Evolutionary conservation across 73 alveolate species (phyloP).

Genomic region (Paramecium sexaurelia): DNA sequence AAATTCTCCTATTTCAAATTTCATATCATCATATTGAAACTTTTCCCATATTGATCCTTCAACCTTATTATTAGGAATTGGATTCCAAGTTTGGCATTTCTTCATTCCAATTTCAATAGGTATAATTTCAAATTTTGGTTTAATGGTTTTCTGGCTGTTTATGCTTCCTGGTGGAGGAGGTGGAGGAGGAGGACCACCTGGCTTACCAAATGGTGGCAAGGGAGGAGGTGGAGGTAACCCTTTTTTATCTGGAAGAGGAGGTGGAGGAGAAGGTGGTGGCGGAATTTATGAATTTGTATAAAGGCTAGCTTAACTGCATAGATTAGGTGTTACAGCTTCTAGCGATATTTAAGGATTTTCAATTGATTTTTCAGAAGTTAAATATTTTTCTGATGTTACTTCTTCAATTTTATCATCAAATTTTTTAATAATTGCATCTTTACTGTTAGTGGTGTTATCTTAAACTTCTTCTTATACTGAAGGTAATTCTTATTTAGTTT

Average conservation of each 20-base stretch:
- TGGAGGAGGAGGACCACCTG: conserved; percentile 3
- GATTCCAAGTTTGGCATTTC: conserved; percentile 17
- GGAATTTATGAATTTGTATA: background rate
- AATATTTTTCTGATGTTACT: background rate
- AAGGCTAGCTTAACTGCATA: background rate
- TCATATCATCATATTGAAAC: background rate
- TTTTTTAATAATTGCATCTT: no score
- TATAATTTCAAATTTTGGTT: background rate
- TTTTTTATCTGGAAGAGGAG: background rate
- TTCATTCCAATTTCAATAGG: background rate
- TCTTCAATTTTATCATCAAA: conserved; percentile 12
- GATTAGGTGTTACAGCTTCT: background rate
- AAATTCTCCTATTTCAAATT: background rate
- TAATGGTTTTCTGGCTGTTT: background rate
- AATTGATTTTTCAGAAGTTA: background rate
- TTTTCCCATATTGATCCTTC: background rate
- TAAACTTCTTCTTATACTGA: background rate
- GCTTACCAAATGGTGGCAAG: background rate
- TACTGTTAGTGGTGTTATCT: no score
- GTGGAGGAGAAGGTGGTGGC: background rate
- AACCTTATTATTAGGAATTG: background rate
- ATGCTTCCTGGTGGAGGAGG: conserved; percentile 1
- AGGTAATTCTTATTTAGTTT: background rate
- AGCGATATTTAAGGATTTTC: background rate
- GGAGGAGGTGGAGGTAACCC: conserved; percentile 11